Evolutionary conservation across 2,329 filamentous ascomycete genomes (phyloP).

Genomic region (Iodosphaeria phyllophila): DNA sequence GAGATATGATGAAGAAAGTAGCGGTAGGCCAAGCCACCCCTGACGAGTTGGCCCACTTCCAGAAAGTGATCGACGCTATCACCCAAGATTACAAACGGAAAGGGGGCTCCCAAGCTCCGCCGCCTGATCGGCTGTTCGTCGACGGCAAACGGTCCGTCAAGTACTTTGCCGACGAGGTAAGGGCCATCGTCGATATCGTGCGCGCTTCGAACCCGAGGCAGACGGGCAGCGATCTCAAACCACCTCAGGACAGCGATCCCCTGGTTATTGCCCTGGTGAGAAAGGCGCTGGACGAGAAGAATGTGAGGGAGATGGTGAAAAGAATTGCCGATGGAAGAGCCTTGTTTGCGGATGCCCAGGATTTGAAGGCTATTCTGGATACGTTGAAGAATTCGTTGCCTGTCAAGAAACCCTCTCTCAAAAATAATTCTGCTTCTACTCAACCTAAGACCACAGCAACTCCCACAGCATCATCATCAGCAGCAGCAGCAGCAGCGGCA

Average conservation of each 20-base stretch:
- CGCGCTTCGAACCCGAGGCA: constrained; percentile 38
- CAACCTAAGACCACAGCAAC: too few relatives aligned
- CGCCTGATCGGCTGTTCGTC: constrained; percentile 33
- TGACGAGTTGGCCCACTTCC: constrained; percentile 57
- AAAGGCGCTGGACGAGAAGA: constrained; percentile 32
- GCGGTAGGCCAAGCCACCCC: constrained; percentile 55
- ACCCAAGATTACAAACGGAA: constrained; percentile 38
- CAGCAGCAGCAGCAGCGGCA: constrained; percentile 9
- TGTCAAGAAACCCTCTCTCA: neutral
- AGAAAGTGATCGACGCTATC: constrained; percentile 64
- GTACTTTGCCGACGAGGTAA: constrained; percentile 40
- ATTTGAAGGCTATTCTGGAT: constrained; percentile 34
- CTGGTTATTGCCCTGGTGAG: constrained; percentile 38
- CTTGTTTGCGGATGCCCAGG: constrained; percentile 30
- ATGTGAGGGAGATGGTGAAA: constrained; percentile 29
- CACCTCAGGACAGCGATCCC: constrained; percentile 33
- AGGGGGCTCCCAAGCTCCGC: constrained; percentile 29
- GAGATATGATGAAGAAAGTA: constrained; percentile 69
- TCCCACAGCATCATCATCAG: constrained; percentile 6
- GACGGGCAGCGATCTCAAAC: constrained; percentile 30
- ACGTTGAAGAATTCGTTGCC: constrained; percentile 17
- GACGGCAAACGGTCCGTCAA: constrained; percentile 36
- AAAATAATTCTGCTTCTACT: constrained; percentile 4
- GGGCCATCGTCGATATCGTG: constrained; percentile 37
- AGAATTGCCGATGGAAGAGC: constrained; percentile 33